These are phyloP conservation scores for Scleromitrula shiraiana DNA, from an alignment of 2,329 filamentous ascomycete genomes.

Conservation along the genomic window DNA sequence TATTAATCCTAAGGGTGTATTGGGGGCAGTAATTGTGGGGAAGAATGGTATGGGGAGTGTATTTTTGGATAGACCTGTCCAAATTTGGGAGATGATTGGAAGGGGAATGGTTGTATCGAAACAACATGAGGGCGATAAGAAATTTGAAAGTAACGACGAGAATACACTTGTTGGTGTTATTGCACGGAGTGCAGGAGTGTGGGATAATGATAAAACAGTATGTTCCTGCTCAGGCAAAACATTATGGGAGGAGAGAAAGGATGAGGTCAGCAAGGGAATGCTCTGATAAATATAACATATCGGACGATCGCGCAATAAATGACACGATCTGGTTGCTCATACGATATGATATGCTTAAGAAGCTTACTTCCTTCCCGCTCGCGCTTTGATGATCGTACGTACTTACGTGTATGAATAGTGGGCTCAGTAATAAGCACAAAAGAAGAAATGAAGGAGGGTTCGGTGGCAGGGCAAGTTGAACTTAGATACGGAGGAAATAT, in stretches of 20 bases:
- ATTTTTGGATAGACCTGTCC: constrained; percentile 73
- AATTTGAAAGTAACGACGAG: constrained; percentile 62
- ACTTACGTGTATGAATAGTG: background rate
- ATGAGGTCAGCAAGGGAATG: constrained; percentile 87
- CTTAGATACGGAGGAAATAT: constrained; percentile 10
- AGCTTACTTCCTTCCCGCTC: background rate
- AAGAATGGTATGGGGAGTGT: constrained; percentile 67
- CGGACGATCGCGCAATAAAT: constrained; percentile 17
- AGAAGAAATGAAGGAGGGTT: constrained; percentile 10
- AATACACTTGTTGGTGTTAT: constrained; percentile 89
- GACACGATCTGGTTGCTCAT: background rate
- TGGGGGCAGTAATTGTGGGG: constrained; percentile 71
- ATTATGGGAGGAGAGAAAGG: constrained; percentile 91
- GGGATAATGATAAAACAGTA: constrained; percentile 98
- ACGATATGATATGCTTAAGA: background rate
- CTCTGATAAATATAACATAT: constrained; percentile 50
- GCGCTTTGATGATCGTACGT: background rate
- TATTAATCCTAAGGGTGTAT: constrained; percentile 46
- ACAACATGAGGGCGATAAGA: constrained; percentile 50
- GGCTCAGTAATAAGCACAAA: background rate
- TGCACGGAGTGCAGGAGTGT: constrained; percentile 91
- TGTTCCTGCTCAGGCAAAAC: constrained; percentile 98
- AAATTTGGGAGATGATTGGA: constrained; percentile 95
- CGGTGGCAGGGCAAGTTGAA: background rate
- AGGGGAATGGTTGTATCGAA: constrained; percentile 80